A percentile compares a stretch with the other conserved stretches of the same genome.
These are phyloP conservation scores for Talaromyces pinophilus DNA, from an alignment of 2,329 filamentous ascomycete genomes.

Conservation along the genomic window DNA sequence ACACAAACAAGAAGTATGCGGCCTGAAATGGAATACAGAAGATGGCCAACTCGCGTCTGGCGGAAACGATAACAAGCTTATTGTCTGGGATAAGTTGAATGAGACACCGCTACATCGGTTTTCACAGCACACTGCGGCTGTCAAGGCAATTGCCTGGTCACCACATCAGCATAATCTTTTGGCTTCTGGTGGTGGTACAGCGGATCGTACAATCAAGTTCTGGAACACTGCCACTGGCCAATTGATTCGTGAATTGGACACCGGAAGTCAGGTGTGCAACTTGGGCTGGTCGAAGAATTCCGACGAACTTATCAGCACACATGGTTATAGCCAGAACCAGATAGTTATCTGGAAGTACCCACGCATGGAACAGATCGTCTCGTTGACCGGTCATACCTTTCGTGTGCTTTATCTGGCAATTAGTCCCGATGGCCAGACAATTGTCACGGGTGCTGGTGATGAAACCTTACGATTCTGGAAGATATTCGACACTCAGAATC, in stretches of 20 bases:
- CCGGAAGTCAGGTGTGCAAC: conserved; percentile 98
- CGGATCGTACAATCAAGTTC: conserved; percentile 94
- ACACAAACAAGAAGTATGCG: conserved; percentile 98
- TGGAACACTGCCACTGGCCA: conserved; percentile 90
- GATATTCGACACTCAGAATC: conserved; percentile 79
- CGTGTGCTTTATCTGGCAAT: conserved; percentile 94
- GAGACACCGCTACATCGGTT: conserved; percentile 92
- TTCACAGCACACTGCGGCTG: conserved; percentile 89
- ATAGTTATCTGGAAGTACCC: conserved; percentile 99
- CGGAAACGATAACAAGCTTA: conserved; percentile 97
- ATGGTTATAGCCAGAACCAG: conserved; percentile 97
- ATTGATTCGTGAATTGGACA: conserved; percentile 85
- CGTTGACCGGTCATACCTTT: conserved; percentile 93
- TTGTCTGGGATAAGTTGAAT: conserved; percentile 97
- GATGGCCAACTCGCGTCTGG: conserved; percentile 93
- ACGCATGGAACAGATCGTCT: conserved; percentile 94
- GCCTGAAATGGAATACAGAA: conserved; percentile 94
- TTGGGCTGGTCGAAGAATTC: conserved; percentile 96
- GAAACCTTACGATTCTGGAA: conserved; percentile 98
- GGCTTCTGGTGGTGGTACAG: conserved; percentile 94
- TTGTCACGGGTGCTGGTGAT: conserved; percentile 94
- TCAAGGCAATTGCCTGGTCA: conserved; percentile 97
- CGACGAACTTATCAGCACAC: conserved; percentile 94
- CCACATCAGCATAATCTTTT: conserved; percentile 91
- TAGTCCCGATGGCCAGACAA: conserved; percentile 90